Evolutionary conservation across 1,284 basidiomycete genomes (phyloP), one percentile per base, ranked within the genome.

Genomic region (Rhodotorula sp.): DNA sequence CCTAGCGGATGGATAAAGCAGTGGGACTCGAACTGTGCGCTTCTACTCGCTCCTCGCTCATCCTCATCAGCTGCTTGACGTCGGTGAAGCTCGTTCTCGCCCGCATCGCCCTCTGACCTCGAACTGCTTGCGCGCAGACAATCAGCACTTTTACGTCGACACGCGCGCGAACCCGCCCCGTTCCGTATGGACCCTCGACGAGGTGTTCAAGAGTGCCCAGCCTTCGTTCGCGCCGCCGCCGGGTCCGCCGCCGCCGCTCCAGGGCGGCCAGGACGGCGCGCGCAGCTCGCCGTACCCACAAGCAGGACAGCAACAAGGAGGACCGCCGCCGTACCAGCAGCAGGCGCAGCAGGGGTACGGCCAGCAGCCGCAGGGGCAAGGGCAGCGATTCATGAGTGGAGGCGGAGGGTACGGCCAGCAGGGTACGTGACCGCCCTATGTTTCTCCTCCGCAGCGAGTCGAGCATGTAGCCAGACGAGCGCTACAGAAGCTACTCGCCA

Each of bases 131-230:
- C 48, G 17, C 44, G 34, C 34, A 68, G 66, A 64, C 53, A 37
- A 50, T 1, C 25, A 34, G 6, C 39, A 51, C 46, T 66, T 67
- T 50, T 68, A 67, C 59, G 62, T 70, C 62, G 64, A 75, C 44
- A 67, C 63, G 3, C 50, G 58, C 5, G 64, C 69, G 10, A 69
- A 50, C n/a, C 62, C 64, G 3, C 70, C 70, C 0, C 36, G 41
- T 15, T 66, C 67, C 21, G 63, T 66, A 29, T 58, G 70, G 75
- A 48, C 54, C 1, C 67, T 69, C 44, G 71, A 72, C n/a, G 66
- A 68, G 44, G 59, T 55, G 12, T 55, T 55, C 25, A 50, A n/a
- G 29, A 25, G 29, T 22, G 34, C 51, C 37, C 25, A 29, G 22
- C 17, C n/a, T 7, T 21, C 36, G n/a, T 72, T 55, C 66, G 70